Conservation (phyloP, 1,139 yeast genomes). For the Kurtzmaniella quercitrusa region DNA sequence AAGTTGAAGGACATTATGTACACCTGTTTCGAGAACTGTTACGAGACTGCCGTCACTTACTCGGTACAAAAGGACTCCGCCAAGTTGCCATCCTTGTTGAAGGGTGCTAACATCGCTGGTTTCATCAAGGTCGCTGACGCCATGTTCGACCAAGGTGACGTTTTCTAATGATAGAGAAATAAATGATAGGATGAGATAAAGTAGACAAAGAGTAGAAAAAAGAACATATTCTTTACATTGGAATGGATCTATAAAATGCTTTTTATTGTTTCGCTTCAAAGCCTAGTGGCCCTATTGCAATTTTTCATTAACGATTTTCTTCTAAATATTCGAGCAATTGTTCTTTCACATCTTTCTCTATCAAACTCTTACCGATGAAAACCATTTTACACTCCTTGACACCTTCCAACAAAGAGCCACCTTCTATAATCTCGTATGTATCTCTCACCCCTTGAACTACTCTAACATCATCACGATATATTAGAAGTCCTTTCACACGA, state of each 20-base stretch:
- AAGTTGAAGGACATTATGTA: conserved; percentile 90
- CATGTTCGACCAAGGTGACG: conserved; percentile 97
- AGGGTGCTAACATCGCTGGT: conserved; percentile 99
- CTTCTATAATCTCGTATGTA: conserved; percentile 74
- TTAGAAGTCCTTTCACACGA: conserved; percentile 74
- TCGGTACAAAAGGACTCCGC: conserved; percentile 60
- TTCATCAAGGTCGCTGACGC: conserved; percentile 98
- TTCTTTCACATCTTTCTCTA: conserved; percentile 22
- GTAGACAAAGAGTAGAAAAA: background rate
- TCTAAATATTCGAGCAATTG: conserved; percentile 20
- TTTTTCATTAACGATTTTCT: background rate
- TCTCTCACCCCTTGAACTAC: conserved; percentile 94
- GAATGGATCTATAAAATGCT: too few species aligned
- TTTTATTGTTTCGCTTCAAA: too few species aligned
- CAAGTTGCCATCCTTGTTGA: conserved; percentile 82
- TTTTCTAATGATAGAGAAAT: conserved; percentile 30
- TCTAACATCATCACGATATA: conserved; percentile 35
- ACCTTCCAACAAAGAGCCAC: conserved; percentile 36
- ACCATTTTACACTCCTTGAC: conserved; percentile 56
- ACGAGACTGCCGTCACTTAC: conserved; percentile 79
- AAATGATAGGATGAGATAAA: background rate
- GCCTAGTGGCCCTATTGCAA: too few species aligned
- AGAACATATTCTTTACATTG: too few species aligned
- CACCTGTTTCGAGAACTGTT: conserved; percentile 89
- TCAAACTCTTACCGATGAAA: conserved; percentile 71